Base-by-base conservation (phyloP, 2,329 filamentous ascomycete species). In the Cladobotryum protrusum region DNA sequence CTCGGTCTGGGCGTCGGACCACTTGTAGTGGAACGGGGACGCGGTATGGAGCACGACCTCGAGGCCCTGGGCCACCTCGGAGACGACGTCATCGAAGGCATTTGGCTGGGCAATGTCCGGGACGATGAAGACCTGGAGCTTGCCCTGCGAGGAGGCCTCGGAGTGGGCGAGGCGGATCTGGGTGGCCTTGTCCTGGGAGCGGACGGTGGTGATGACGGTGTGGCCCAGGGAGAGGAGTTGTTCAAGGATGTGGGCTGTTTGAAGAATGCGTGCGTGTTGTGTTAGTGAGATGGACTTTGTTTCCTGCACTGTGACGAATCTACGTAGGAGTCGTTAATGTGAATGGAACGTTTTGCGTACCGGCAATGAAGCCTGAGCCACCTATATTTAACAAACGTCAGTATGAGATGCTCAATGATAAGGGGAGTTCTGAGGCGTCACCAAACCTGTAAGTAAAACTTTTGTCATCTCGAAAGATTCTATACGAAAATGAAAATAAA, bases 41-140 rank as follows among this genome's bases (percentile, higher is more conserved):
- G 81, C 81, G 2, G 79, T 81, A 67, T 84, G 80, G 47, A 83
- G 67, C 36, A 83, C 78, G 44, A 75, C 75, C 50, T 79, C 73
- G 47, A 82, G 65, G 20, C 71, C 73, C 1, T 75, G 72, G 4
- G 63, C 70, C 63, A 71, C 66, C 5, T 49, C 19, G 3, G 43
- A 36, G 54, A 77, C 72, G 1, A 78, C 81, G 58, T 82, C 74
- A 59, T 88, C 82, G 63, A 95, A 95, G 50, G 89, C 89, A 49
- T 77, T 76, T 40, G 82, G 76, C 60, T 82, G 67, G 3, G 87
- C 86, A 57, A 95, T 87, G 62, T 95, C 89, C 15, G 85, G 81
- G 19, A 95, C 88, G 57, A 93, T 82, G 49, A 65, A 70, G 12
- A 77, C 69, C 32, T 67, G 60, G 15, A 83, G 74, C 32, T 70